phyloP scores from a whole-genome alignment of 1,139 yeast genomes.

The Meyerozyma elateridarum region DNA sequence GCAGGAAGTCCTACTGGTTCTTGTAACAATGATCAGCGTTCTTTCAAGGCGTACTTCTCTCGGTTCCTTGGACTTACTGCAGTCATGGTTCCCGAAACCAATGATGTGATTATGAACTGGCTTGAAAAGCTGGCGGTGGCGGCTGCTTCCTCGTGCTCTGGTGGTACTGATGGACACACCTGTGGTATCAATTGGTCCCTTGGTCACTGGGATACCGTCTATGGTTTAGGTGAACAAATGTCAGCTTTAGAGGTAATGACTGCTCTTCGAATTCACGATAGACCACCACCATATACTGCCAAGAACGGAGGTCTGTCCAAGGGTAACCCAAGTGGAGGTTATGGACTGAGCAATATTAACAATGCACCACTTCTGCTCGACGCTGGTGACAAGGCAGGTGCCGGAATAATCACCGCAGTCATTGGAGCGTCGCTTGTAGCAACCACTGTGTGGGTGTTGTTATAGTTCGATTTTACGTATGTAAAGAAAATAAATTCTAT shows the following conservation, averaged over 20 bases:
- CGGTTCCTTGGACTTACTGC: constrained; percentile 62
- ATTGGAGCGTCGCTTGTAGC: constrained; percentile 13
- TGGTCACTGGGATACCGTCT: constrained; percentile 54
- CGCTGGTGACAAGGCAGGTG: constrained; percentile 14
- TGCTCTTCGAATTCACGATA: constrained; percentile 25
- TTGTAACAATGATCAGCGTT: constrained; percentile 73
- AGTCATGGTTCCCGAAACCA: constrained; percentile 49
- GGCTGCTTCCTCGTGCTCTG: constrained; percentile 68
- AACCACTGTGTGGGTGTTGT: constrained; percentile 13
- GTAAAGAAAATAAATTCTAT: no score
- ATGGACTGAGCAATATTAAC: constrained; percentile 17
- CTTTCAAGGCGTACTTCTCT: constrained; percentile 70
- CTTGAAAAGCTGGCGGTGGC: constrained; percentile 47
- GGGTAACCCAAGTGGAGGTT: constrained; percentile 47
- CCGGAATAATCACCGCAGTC: constrained; percentile 15
- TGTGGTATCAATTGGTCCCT: constrained; percentile 67
- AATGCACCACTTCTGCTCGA: constrained; percentile 10
- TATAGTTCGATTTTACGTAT: no score
- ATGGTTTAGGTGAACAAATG: constrained; percentile 79
- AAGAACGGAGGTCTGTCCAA: constrained; percentile 43
- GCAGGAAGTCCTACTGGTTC: constrained; percentile 8
- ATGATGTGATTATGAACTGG: constrained; percentile 37
- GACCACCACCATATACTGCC: constrained; percentile 32
- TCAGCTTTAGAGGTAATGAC: constrained; percentile 65
- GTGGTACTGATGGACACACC: constrained; percentile 72